Conservation (phyloP, 2,329 filamentous ascomycete species). For the Aspergillus puulaauensis region DNA sequence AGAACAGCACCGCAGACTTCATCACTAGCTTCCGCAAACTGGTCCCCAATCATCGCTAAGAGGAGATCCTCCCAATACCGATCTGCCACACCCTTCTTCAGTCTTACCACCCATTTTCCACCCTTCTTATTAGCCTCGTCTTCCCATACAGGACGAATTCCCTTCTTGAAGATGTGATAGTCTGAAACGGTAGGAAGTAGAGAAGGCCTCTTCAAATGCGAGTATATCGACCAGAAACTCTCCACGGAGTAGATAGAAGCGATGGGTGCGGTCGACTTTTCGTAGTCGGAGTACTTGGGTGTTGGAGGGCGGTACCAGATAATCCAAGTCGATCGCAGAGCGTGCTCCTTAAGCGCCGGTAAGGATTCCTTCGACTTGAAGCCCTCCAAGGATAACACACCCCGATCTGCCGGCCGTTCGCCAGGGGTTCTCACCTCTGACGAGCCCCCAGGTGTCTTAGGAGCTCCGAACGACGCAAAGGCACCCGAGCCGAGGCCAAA, state of each 20-base stretch:
- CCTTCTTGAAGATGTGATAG: constrained; percentile 97
- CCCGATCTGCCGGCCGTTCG: constrained; percentile 58
- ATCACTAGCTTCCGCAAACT: constrained; percentile 88
- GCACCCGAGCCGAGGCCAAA: constrained; percentile 94
- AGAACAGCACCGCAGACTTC: constrained; percentile 94
- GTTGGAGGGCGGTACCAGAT: constrained; percentile 98
- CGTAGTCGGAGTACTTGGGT: constrained; percentile 96
- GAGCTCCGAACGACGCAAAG: constrained; percentile 94
- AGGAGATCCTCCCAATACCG: constrained; percentile 96
- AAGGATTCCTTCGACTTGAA: constrained; percentile 43
- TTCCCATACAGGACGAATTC: constrained; percentile 96
- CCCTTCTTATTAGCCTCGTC: constrained; percentile 95
- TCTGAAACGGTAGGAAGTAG: constrained; percentile 87
- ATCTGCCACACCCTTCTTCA: constrained; percentile 97
- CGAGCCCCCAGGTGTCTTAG: constrained; percentile 77
- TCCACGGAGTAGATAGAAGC: constrained; percentile 79
- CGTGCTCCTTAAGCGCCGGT: constrained; percentile 46
- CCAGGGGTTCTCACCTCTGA: constrained; percentile 70
- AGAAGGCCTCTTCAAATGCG: constrained; percentile 86
- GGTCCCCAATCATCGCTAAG: constrained; percentile 86
- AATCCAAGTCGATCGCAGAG: constrained; percentile 84
- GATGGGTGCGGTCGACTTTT: constrained; percentile 89
- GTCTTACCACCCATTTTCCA: constrained; percentile 93
- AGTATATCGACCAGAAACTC: constrained; percentile 87
- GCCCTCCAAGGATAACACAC: constrained; percentile 15